Conservation (phyloP, 345 rosid genomes). For the Citrus glauca region DNA sequence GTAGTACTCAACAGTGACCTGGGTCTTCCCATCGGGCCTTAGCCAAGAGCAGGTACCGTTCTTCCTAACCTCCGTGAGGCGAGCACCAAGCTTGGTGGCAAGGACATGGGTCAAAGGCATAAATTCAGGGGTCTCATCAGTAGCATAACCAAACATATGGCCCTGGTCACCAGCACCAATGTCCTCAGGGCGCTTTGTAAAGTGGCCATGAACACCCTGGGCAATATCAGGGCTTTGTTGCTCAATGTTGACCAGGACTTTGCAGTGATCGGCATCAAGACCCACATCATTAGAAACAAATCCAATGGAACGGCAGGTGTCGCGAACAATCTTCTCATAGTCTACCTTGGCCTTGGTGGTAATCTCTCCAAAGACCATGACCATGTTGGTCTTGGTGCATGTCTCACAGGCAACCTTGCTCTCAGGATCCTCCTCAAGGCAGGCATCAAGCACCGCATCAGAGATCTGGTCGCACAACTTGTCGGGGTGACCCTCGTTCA, state of each 20-base stretch:
- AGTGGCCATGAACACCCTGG: slow-evolving; percentile 76
- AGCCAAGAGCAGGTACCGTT: slow-evolving; percentile 69
- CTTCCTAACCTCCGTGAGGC: slow-evolving; percentile 78
- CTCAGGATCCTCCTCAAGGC: slow-evolving; percentile 72
- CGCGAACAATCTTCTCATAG: slow-evolving; percentile 77
- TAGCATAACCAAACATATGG: slow-evolving; percentile 77
- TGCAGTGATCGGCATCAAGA: slow-evolving; percentile 75
- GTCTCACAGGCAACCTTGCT: slow-evolving; percentile 89
- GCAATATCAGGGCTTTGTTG: slow-evolving; percentile 84
- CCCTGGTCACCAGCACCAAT: slow-evolving; percentile 85
- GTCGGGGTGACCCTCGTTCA: slow-evolving; percentile 86
- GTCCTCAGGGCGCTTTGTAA: slow-evolving; percentile 72
- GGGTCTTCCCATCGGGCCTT: slow-evolving; percentile 81
- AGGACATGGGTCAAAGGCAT: slow-evolving; percentile 81
- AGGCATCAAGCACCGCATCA: slow-evolving; percentile 76
- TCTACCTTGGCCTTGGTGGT: slow-evolving; percentile 72
- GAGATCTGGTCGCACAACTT: slow-evolving; percentile 80
- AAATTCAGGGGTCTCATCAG: slow-evolving; percentile 65
- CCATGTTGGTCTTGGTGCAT: slow-evolving; percentile 84
- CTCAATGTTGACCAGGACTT: slow-evolving; percentile 74
- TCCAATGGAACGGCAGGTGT: slow-evolving; percentile 62
- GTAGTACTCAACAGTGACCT: slow-evolving; percentile 73
- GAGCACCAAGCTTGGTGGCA: slow-evolving; percentile 73
- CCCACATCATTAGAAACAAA: slow-evolving; percentile 70
- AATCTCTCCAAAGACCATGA: slow-evolving; percentile 78